A percentile compares a stretch with the other conserved stretches of the same genome.
Evolutionary conservation across 73 alveolate genomes (phyloP).

Genomic region (Symbiodinium natans): DNA sequence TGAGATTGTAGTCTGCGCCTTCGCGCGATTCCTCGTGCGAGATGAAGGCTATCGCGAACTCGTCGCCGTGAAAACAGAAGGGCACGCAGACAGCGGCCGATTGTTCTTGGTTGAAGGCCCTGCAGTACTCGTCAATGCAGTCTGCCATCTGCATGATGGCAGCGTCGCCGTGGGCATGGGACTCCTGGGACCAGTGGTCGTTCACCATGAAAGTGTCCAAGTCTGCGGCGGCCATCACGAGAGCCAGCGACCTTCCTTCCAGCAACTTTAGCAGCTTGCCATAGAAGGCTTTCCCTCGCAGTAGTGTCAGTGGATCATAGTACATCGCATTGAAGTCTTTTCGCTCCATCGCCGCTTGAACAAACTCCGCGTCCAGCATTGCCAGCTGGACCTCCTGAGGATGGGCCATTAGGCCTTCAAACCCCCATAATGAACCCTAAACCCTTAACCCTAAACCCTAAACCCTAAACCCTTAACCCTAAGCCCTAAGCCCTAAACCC

Average conservation of each 20-base stretch:
- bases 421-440: too few relatives aligned
- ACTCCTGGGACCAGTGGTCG: background rate
- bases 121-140: background rate
- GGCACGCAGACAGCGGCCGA: background rate
- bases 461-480: too few relatives aligned
- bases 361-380: background rate
- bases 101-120: background rate
- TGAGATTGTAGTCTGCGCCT: too few relatives aligned
- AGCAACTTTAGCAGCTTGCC: background rate
- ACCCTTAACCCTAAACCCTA: too few relatives aligned
- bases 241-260: background rate
- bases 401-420: too few relatives aligned
- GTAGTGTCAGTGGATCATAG: background rate
- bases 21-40: background rate
- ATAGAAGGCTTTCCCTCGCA: background rate
- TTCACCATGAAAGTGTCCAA: background rate
- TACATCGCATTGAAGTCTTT: background rate
- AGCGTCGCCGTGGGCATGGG: background rate
- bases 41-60: background rate
- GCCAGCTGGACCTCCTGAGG: background rate
- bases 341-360: background rate
- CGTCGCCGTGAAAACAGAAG: slow-evolving; percentile 12
- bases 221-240: slow-evolving; percentile 3
- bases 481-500: too few relatives aligned
- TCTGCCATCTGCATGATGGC: background rate